Base-by-base conservation (phyloP, 805 yeast genomes). In the Blastobotrys mokoenaii region DNA sequence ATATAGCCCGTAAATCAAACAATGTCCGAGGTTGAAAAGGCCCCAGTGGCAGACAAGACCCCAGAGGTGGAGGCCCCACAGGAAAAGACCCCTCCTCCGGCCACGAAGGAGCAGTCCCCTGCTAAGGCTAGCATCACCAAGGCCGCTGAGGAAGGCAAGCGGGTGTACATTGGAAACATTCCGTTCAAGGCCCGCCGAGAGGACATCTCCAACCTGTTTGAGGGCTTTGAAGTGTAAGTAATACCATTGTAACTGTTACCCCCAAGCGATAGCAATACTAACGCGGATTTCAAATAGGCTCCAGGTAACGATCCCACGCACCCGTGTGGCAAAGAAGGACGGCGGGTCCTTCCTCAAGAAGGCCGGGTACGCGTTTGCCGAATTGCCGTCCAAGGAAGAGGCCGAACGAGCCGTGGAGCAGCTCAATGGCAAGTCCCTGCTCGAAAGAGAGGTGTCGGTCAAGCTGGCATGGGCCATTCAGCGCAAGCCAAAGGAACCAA, bases 331-430 rank as follows among this genome's bases (percentile, higher is more conserved):
- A 3, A 14, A 38, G 18, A 42, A 38, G 35, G 37, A 40, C 29
- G 57, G 56, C 25, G 40, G 41, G 6, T 10, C 34, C 36, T 45
- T 41, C 45, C 44, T 39, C 38, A 34, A 45, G 40, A 48, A 50
- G 25, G 46, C 77, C 51, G 87, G 88, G 4, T 70, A 75, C 40
- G 84, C 82, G n/a, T 34, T 68, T 76, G 59, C 71, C 70, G 38
- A 72, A 69, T 16, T 65, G 71, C 45, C 46, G 2, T 66, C 71
- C 9, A 61, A 65, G 5, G 71, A 65, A n/a, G 66, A 59, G 9
- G 67, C 66, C 7, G 60, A 61, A 3, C 62, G 63, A 8, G 74
- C 79, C 2, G 62, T 74, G 38, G 65, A 57, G 15, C 58, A 59
- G 15, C 61, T 74, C 47, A 52, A 65, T 35, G 64, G 60, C 29